Percentiles rank a stretch among this genome's conserved stretches.
Conservation (phyloP, 768 basidiomycete species). For the Mycena haematopus region DNA sequence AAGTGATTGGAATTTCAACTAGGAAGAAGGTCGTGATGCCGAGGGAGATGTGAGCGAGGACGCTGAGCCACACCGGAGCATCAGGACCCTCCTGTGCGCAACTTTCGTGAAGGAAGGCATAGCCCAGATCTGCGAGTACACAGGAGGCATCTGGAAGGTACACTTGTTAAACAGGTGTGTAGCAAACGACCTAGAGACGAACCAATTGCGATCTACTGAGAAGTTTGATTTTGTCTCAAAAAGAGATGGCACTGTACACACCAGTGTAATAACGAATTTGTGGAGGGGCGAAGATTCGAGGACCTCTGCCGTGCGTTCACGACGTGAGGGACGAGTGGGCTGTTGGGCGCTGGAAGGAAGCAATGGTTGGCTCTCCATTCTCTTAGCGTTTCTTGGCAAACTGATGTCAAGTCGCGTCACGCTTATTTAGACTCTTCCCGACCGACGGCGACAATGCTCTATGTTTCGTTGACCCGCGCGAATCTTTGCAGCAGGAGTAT, state of each 20-base stretch:
- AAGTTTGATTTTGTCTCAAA: background rate
- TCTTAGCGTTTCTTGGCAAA: background rate
- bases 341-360: slow-evolving; percentile 34
- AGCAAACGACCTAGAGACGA: background rate
- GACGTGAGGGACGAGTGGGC: slow-evolving; percentile 28
- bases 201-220: slow-evolving; percentile 32
- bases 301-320: slow-evolving; percentile 47
- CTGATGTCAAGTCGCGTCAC: background rate
- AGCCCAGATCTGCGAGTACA: slow-evolving; percentile 75
- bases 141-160: slow-evolving; percentile 68
- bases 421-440: too few species aligned
- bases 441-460: too few species aligned
- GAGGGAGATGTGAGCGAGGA: slow-evolving; percentile 67
- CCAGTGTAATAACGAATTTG: slow-evolving; percentile 62
- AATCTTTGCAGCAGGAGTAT: slow-evolving; percentile 13
- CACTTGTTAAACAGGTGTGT: slow-evolving; percentile 37
- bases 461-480: background rate
- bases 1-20: slow-evolving; percentile 72
- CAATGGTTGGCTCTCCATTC: slow-evolving; percentile 52
- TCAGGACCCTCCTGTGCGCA: slow-evolving; percentile 54
- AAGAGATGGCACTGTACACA: slow-evolving; percentile 40
- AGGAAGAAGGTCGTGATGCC: slow-evolving; percentile 76
- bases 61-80: slow-evolving; percentile 65
- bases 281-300: slow-evolving; percentile 64
- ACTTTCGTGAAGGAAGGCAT: slow-evolving; percentile 63